Conservation (phyloP, 1,139 yeast genomes). For the Debaryomyces coudertii region DNA sequence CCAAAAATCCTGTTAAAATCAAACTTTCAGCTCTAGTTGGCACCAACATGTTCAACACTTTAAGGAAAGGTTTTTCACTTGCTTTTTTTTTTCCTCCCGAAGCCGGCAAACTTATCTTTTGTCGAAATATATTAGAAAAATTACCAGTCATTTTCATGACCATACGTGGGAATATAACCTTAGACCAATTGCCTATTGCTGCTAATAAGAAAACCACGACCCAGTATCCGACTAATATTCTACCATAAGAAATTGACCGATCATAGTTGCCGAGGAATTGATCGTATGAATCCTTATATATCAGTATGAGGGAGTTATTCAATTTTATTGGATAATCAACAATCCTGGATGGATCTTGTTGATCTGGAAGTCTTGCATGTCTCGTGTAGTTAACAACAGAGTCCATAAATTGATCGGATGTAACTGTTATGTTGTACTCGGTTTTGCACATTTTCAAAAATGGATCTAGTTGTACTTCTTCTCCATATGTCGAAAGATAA, state of each 20-base stretch:
- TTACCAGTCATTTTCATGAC: slow-evolving; percentile 26
- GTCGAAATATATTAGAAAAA: slow-evolving; percentile 29
- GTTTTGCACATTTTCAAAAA: slow-evolving; percentile 32
- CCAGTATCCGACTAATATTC: slow-evolving; percentile 36
- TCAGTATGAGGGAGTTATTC: slow-evolving; percentile 25
- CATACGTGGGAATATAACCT: slow-evolving; percentile 27
- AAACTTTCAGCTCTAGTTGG: slow-evolving; percentile 70
- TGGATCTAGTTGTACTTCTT: slow-evolving; percentile 22
- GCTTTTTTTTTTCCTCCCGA: slow-evolving; percentile 29
- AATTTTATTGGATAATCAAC: slow-evolving; percentile 31
- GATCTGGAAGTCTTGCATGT: slow-evolving; percentile 30
- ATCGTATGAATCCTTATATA: slow-evolving; percentile 16
- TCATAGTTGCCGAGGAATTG: slow-evolving; percentile 47
- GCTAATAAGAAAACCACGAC: slow-evolving; percentile 27
- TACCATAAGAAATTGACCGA: slow-evolving; percentile 38
- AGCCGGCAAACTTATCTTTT: slow-evolving; percentile 33
- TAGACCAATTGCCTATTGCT: slow-evolving; percentile 38
- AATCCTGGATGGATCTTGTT: slow-evolving; percentile 20
- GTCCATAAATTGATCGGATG: slow-evolving; percentile 30
- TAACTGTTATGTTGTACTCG: slow-evolving; percentile 29
- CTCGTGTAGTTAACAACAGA: slow-evolving; percentile 45
- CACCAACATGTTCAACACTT: slow-evolving; percentile 40
- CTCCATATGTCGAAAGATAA: slow-evolving; percentile 28
- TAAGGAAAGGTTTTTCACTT: slow-evolving; percentile 27
- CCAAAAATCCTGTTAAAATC: slow-evolving; percentile 49